A percentile compares a stretch with the other conserved stretches of the same genome.
Evolutionary conservation across 2,329 filamentous ascomycete genomes (phyloP).

Genomic region (Aspergillus caelatus): DNA sequence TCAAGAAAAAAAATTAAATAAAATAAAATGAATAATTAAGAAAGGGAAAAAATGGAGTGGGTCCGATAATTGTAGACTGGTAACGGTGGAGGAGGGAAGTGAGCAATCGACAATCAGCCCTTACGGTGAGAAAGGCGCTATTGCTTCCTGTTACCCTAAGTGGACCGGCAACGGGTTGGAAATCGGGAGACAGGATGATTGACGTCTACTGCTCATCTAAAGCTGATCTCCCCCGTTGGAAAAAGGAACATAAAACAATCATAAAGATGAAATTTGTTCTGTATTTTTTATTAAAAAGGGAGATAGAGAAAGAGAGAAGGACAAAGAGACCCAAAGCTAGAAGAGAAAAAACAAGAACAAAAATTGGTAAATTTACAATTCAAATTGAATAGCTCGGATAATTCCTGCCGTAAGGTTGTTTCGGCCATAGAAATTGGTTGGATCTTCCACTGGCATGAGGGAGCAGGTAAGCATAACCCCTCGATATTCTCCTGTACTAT

Average conservation of each 20-base stretch:
- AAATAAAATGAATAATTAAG: background rate
- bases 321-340: constrained; percentile 6
- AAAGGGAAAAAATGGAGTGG: background rate
- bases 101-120: constrained; percentile 3
- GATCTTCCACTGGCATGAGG: background rate
- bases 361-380: background rate
- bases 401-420: background rate
- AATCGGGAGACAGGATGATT: constrained; percentile 1
- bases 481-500: background rate
- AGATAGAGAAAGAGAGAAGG: background rate
- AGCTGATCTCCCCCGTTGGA: background rate
- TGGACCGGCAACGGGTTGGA: constrained; percentile 1
- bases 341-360: background rate
- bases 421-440: background rate
- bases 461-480: background rate
- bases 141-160: constrained; percentile 2
- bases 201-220: background rate
- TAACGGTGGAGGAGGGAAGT: background rate
- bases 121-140: constrained; percentile 5
- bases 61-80: background rate
- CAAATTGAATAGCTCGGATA: background rate
- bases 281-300: background rate
- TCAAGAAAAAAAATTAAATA: background rate
- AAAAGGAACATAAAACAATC: background rate
- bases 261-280: background rate